These are phyloP conservation scores for Kazachstania taianensis DNA, from an alignment of 805 yeast species.

Conservation along the genomic window DNA sequence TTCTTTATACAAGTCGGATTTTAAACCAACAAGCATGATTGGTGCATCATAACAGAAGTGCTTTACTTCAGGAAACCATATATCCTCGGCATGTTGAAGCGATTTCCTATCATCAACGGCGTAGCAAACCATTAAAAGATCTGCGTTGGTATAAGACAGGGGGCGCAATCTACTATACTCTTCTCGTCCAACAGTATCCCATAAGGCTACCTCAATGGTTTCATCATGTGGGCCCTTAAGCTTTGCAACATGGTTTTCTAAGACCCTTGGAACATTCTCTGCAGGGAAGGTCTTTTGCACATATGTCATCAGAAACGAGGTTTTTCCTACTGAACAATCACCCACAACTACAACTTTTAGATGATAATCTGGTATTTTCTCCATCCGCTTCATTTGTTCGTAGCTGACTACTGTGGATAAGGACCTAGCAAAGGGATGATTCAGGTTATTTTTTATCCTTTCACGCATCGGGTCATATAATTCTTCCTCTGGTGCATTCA, in stretches of 20 bases:
- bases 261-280: conserved; percentile 70
- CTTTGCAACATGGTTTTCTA: conserved; percentile 63
- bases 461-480: too few species aligned
- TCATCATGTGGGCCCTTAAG: conserved; percentile 40
- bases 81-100: conserved; percentile 62
- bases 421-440: conserved; percentile 17
- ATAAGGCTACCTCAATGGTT: conserved; percentile 57
- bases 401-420: conserved; percentile 22
- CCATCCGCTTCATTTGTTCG: conserved; percentile 16
- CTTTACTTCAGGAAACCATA: conserved; percentile 80
- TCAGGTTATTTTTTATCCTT: too few species aligned
- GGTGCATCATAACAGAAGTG: conserved; percentile 80
- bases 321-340: conserved; percentile 88
- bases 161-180: conserved; percentile 77
- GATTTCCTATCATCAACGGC: conserved; percentile 53
- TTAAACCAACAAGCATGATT: conserved; percentile 70
- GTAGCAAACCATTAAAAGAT: conserved; percentile 66
- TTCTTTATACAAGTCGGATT: conserved; percentile 45
- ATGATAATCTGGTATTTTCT: conserved; percentile 29
- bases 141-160: conserved; percentile 68
- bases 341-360: conserved; percentile 73
- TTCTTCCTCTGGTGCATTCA: too few species aligned
- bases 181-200: conserved; percentile 92
- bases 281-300: conserved; percentile 58
- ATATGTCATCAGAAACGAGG: conserved; percentile 58